Percentiles rank a stretch among this genome's conserved stretches.
phyloP scores from a whole-genome alignment of 2,329 filamentous ascomycete genomes.

The Colletotrichum karsti region DNA sequence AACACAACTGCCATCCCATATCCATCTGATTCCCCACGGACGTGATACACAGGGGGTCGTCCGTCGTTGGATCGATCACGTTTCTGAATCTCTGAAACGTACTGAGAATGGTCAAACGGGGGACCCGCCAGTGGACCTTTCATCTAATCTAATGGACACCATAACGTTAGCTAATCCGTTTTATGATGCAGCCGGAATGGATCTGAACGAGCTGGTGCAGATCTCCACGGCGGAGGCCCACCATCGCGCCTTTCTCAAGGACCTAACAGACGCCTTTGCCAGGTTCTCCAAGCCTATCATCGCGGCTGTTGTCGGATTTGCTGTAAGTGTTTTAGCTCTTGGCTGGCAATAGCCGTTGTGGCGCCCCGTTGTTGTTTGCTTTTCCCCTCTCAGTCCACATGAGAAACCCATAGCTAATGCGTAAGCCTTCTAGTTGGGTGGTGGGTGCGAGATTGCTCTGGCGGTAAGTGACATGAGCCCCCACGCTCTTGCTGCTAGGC shows the following conservation, averaged over 20 bases:
- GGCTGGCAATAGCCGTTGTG: neutral
- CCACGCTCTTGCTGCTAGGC: neutral
- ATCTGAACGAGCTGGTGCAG: constrained; percentile 33
- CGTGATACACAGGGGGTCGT: constrained; percentile 10
- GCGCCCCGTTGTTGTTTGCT: neutral
- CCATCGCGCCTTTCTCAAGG: constrained; percentile 39
- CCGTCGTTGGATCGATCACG: neutral
- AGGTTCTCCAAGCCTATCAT: constrained; percentile 55
- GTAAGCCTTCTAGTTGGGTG: constrained; percentile 46
- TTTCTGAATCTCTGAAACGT: constrained; percentile 18
- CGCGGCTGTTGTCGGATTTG: constrained; percentile 58
- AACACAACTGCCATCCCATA: constrained; percentile 17
- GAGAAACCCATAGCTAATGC: constrained; percentile 7
- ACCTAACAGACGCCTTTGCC: constrained; percentile 47
- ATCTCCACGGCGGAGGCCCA: constrained; percentile 34
- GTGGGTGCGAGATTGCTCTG: constrained; percentile 59
- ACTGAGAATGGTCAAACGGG: neutral
- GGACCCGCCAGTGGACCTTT: neutral
- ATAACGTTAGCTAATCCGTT: constrained; percentile 16
- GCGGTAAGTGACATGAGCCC: constrained; percentile 39
- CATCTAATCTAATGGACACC: neutral
- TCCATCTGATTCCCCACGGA: constrained; percentile 23
- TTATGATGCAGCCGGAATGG: constrained; percentile 29
- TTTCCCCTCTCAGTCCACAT: neutral
- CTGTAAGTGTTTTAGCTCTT: constrained; percentile 44